A percentile compares a stretch with the other conserved stretches of the same genome.
Evolutionary conservation across 345 rosid species (phyloP).

Genomic region (Cardamine chenopodiifolia): DNA sequence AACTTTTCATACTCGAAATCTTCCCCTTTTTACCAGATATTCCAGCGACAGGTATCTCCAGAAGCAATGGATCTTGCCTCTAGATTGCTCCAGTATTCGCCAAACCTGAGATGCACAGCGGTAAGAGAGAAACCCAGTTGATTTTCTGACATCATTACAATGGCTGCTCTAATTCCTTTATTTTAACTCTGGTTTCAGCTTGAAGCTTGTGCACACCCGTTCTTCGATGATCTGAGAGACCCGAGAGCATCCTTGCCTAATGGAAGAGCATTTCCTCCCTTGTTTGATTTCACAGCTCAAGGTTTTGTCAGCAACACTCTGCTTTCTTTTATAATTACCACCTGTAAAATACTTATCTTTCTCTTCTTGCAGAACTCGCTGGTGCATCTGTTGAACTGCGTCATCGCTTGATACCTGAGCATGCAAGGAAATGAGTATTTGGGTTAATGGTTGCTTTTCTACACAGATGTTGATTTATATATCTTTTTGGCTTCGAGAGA

Average conservation of each 20-base stretch:
- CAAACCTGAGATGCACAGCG: conserved; percentile 72
- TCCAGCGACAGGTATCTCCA: conserved; percentile 66
- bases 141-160: conserved; percentile 1
- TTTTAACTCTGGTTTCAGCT: conserved; percentile 56
- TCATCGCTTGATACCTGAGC: conserved; percentile 77
- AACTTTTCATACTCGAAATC: not conserved
- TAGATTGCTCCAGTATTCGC: conserved; percentile 89
- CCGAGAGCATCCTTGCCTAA: conserved; percentile 83
- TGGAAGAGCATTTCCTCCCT: conserved; percentile 79
- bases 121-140: conserved; percentile 50
- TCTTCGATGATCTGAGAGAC: conserved; percentile 86
- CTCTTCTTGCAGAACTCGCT: conserved; percentile 63
- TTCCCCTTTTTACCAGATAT: conserved; percentile 51
- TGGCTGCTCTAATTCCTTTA: conserved; percentile 2
- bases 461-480: conserved; percentile 21
- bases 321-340: not conserved
- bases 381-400: conserved; percentile 73
- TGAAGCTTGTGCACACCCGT: conserved; percentile 98
- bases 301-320: conserved; percentile 50
- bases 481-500: conserved; percentile 11
- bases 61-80: conserved; percentile 90
- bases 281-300: conserved; percentile 96
- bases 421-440: conserved; percentile 49
- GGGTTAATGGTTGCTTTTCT: conserved; percentile 10
- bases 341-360: not conserved